Conservation (phyloP, 2,329 filamentous ascomycete genomes). For the Nothopassalora personata region DNA sequence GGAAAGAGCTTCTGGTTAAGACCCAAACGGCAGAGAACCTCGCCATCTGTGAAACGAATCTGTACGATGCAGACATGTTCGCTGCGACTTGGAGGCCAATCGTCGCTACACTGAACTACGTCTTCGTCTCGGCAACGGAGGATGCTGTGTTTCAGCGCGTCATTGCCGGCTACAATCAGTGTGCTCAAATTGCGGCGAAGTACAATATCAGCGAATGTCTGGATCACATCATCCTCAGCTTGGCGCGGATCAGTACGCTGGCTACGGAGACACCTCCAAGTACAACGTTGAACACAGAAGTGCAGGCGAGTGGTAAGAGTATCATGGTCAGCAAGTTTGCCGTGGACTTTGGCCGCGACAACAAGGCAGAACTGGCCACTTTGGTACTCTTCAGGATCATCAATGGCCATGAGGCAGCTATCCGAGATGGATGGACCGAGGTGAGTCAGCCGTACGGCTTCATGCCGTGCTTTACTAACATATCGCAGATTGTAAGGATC, state of each 20-base stretch:
- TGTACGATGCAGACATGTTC: slow-evolving; percentile 98
- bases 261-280: slow-evolving; percentile 70
- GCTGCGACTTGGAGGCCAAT: slow-evolving; percentile 92
- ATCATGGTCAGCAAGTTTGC: slow-evolving; percentile 99
- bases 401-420: slow-evolving; percentile 72
- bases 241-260: slow-evolving; percentile 85
- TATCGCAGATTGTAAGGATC: slow-evolving; percentile 70
- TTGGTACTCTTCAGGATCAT: slow-evolving; percentile 93
- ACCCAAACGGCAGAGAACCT: slow-evolving; percentile 69
- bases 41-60: slow-evolving; percentile 78
- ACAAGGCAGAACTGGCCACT: slow-evolving; percentile 87
- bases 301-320: slow-evolving; percentile 76
- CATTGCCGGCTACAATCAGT: slow-evolving; percentile 92
- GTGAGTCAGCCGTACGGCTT: slow-evolving; percentile 45
- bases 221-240: slow-evolving; percentile 85
- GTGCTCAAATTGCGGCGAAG: slow-evolving; percentile 81
- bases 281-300: slow-evolving; percentile 88
- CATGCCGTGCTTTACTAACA: slow-evolving; percentile 35
- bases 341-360: slow-evolving; percentile 89
- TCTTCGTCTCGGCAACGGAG: slow-evolving; percentile 98
- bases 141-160: slow-evolving; percentile 92
- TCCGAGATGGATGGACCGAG: slow-evolving; percentile 72
- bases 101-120: slow-evolving; percentile 89
- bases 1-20: slow-evolving; percentile 89
- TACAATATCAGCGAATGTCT: slow-evolving; percentile 80